phyloP scores from a whole-genome alignment of 106 monocot species.

The Agapanthus africanus region DNA sequence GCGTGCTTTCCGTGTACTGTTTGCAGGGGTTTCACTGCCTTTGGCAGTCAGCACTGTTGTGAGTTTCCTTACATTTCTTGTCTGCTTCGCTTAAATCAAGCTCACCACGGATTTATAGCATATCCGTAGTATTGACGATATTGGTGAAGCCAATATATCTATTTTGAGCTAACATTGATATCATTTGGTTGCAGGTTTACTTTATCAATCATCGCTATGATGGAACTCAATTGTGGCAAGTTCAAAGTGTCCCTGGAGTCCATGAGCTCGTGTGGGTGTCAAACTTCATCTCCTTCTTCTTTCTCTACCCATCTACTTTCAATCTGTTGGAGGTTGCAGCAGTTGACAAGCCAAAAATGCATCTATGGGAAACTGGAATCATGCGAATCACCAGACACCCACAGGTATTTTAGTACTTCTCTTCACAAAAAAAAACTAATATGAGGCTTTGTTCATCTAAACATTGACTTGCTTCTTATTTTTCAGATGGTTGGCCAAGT shows the following conservation, averaged over 20 bases:
- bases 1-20: constrained; percentile 81
- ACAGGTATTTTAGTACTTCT: constrained; percentile 37
- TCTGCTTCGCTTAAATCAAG: not conserved
- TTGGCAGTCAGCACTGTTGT: constrained; percentile 78
- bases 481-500: constrained; percentile 96
- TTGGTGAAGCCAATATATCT: not conserved
- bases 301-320: constrained; percentile 91
- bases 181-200: constrained; percentile 46
- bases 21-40: constrained; percentile 93
- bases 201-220: constrained; percentile 95
- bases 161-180: not conserved
- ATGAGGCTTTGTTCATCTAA: not conserved
- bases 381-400: constrained; percentile 90
- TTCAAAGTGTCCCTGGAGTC: constrained; percentile 59
- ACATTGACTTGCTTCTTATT: not conserved
- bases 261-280: constrained; percentile 80
- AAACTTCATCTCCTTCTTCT: constrained; percentile 86
- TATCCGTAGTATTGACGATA: not conserved
- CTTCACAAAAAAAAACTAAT: not conserved
- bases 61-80: constrained; percentile 14
- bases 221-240: constrained; percentile 84
- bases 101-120: not conserved
- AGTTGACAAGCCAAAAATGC: constrained; percentile 89
- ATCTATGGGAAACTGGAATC: constrained; percentile 92
- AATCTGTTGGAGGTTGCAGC: constrained; percentile 92